Conservation (phyloP, 192 early-diverging fungal species). For the Backusella tuberculispora region DNA sequence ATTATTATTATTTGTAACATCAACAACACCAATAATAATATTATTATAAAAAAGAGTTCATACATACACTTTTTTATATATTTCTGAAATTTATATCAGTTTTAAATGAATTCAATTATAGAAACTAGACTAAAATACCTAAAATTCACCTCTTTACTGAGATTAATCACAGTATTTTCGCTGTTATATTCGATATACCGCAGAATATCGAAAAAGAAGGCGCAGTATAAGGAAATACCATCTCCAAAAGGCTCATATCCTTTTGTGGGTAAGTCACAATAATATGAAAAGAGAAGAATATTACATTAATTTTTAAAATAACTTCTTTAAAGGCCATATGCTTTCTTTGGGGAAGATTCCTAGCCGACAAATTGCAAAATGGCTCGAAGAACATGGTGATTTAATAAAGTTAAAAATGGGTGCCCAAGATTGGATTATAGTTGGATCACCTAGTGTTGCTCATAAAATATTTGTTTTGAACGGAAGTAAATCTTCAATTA, state of each 20-base stretch:
- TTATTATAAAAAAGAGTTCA: background rate
- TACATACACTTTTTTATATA: background rate
- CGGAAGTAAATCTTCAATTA: constrained; percentile 1
- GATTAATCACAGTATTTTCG: background rate
- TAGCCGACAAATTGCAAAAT: background rate
- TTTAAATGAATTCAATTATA: background rate
- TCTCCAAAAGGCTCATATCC: constrained; percentile 11
- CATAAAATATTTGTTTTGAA: constrained; percentile 11
- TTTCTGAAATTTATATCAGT: background rate
- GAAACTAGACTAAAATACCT: background rate
- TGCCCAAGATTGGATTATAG: background rate
- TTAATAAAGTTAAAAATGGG: constrained; percentile 19
- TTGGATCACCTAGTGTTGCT: background rate
- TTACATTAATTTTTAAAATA: background rate
- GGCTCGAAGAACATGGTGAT: constrained; percentile 18
- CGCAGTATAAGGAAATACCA: constrained; percentile 13
- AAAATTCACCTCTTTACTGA: background rate
- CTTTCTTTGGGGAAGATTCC: constrained; percentile 1
- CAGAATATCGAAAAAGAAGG: background rate
- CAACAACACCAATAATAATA: background rate
- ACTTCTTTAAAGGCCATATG: background rate
- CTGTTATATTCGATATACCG: background rate
- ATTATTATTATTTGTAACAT: background rate
- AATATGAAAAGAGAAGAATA: background rate
- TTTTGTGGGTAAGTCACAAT: constrained; percentile 8